Evolutionary conservation across 345 rosid species (phyloP).

Genomic region (Brassica rapa): DNA sequence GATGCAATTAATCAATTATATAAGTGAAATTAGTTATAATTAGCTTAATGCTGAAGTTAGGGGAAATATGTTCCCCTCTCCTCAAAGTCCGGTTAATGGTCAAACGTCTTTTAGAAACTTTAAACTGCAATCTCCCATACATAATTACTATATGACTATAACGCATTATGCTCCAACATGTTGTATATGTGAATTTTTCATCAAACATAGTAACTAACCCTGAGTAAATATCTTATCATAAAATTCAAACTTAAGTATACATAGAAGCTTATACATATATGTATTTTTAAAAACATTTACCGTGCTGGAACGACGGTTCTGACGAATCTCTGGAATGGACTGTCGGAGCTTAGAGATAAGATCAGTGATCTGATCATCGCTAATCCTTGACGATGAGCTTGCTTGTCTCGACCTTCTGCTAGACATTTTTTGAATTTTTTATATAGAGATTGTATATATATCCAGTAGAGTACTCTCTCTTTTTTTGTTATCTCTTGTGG

Average conservation of each 20-base stretch:
- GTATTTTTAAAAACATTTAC: too few relatives aligned
- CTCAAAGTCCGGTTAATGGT: slow-evolving; percentile 39
- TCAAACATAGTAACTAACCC: slow-evolving; percentile 7
- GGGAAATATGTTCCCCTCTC: slow-evolving; percentile 42
- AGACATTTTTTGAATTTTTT: slow-evolving; percentile 42
- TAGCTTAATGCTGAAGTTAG: slow-evolving; percentile 39
- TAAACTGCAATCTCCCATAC: slow-evolving; percentile 12
- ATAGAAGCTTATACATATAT: background rate
- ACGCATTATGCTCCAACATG: background rate
- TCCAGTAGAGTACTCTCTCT: background rate
- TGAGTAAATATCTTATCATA: background rate
- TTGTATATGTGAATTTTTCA: background rate
- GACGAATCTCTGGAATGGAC: slow-evolving; percentile 87
- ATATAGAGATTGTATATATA: background rate
- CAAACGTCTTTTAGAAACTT: slow-evolving; percentile 30
- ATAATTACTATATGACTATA: background rate
- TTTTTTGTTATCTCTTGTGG: background rate
- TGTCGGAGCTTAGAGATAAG: slow-evolving; percentile 85
- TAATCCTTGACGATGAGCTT: slow-evolving; percentile 66
- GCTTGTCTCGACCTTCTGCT: slow-evolving; percentile 89
- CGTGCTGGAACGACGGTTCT: slow-evolving; percentile 59
- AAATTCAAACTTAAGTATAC: slow-evolving; percentile 4
- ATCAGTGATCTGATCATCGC: slow-evolving; percentile 86
- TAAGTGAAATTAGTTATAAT: slow-evolving; percentile 10
- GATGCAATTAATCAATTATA: slow-evolving; percentile 7